Evolutionary conservation across 306 rosid species (phyloP), one percentile per base, ranked within the genome.

Genomic region (Trichosanthes truncata): DNA sequence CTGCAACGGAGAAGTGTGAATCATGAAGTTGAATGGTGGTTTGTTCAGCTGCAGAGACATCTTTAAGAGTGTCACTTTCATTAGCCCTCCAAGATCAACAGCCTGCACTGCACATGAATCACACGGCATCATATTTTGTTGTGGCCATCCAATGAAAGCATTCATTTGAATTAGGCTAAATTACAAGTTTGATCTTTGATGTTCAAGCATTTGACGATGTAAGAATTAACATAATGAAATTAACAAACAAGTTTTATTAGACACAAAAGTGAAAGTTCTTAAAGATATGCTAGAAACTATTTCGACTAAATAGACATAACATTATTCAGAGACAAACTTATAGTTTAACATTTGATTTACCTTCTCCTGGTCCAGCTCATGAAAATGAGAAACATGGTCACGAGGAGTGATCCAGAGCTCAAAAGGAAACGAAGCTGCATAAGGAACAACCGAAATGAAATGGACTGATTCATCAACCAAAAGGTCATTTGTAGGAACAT

Each of bases 371-470:
- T 86, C 89, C 65, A 93, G 81, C 38, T 91, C 87, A 67, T 91
- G 97, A 82, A 91, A 90, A 83, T 91, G 94, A 35, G 92, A 80
- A 81, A 88, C 81, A 86, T 93, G 98, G 73, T 82, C 57, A 41
- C 83, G 87, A 41, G 98, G 97, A 87, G 91, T 82, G 79, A 93
- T 85, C 97, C 98, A 93, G 61, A 90, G 90, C 97, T 93, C 98
- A 66, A 91, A 93, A 13, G 98, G 98, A 81, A 79, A 91, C 8
- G 90, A 66, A 69, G 98, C 93, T 74, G 97, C 97, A 82, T 81
- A 89, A 45, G 98, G 98, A 71, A 85, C 98, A 46, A 90, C 40
- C 20, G 92, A 82, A 76, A 85, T 77, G 80, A 91, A 93, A 86
- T 86, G 83, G 83, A 85, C 18, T 4, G 93, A 91, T 75, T 85